Evolutionary conservation across 2,329 filamentous ascomycete genomes (phyloP).

Genomic region (Colletotrichum karsti): DNA sequence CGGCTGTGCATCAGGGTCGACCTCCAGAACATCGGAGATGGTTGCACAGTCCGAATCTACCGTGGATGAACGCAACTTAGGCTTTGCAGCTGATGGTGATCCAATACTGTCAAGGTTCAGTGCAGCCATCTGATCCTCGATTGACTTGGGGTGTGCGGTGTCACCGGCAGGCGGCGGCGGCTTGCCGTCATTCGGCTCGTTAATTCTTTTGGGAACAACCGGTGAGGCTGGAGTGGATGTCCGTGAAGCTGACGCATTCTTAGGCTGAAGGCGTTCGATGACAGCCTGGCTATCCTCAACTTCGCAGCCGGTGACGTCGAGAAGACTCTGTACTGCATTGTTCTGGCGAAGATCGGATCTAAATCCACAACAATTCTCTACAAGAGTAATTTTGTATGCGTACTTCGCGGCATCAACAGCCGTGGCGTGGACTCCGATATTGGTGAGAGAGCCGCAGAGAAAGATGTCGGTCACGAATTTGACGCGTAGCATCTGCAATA

Average conservation of each 20-base stretch:
- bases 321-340: slow-evolving; percentile 75
- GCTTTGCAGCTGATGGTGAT: slow-evolving; percentile 8
- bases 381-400: slow-evolving; percentile 84
- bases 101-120: slow-evolving; percentile 5
- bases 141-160: slow-evolving; percentile 15
- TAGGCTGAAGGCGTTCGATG: slow-evolving; percentile 28
- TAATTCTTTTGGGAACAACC: slow-evolving; percentile 16
- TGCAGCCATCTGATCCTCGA: slow-evolving; percentile 15
- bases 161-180: slow-evolving; percentile 30
- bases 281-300: slow-evolving; percentile 52
- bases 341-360: slow-evolving; percentile 74
- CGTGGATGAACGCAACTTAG: slow-evolving; percentile 27
- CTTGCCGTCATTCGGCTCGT: neutral
- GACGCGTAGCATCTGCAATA: slow-evolving; percentile 82
- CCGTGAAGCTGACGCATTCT: neutral
- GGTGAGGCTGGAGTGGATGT: neutral
- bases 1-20: slow-evolving; percentile 20
- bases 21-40: slow-evolving; percentile 9
- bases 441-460: slow-evolving; percentile 86
- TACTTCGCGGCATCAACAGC: slow-evolving; percentile 89
- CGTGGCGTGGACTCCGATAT: slow-evolving; percentile 90
- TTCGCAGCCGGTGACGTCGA: slow-evolving; percentile 78
- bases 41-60: slow-evolving; percentile 2
- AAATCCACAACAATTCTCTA: slow-evolving; percentile 90
- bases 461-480: slow-evolving; percentile 90